These are phyloP conservation scores for Salix brachista DNA, from an alignment of 345 rosid genomes.

Conservation along the genomic window DNA sequence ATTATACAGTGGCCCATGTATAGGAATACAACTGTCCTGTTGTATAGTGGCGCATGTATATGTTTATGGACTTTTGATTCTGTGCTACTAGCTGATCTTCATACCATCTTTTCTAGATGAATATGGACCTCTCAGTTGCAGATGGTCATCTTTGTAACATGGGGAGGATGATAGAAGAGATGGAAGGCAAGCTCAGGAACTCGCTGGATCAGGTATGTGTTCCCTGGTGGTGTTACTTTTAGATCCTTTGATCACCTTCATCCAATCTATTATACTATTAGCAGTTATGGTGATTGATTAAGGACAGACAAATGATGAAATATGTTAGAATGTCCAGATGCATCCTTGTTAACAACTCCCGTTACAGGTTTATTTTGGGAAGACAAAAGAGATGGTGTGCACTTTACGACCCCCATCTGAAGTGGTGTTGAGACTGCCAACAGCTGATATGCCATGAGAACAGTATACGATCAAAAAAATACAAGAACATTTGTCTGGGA, in stretches of 20 bases:
- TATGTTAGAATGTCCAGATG: no score
- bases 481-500: not conserved
- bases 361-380: constrained; percentile 93
- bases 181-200: constrained; percentile 92
- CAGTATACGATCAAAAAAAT: not conserved
- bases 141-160: constrained; percentile 96
- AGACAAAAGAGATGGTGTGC: constrained; percentile 97
- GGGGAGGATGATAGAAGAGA: constrained; percentile 98
- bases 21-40: not conserved
- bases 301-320: no score
- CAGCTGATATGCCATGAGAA: constrained; percentile 16
- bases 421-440: constrained; percentile 65
- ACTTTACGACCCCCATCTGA: constrained; percentile 82
- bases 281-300: no score
- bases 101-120: constrained; percentile 49
- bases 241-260: no score
- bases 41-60: not conserved
- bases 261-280: no score
- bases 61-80: not conserved
- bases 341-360: not conserved
- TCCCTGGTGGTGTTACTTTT: not conserved
- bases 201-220: constrained; percentile 80
- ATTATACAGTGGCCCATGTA: not conserved
- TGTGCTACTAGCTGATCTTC: not conserved
- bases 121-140: constrained; percentile 69